Percentiles rank a stretch among this genome's conserved stretches.
Evolutionary conservation across 169 alveolate genomes (phyloP).

Genomic region (Eimeria brunetti): DNA sequence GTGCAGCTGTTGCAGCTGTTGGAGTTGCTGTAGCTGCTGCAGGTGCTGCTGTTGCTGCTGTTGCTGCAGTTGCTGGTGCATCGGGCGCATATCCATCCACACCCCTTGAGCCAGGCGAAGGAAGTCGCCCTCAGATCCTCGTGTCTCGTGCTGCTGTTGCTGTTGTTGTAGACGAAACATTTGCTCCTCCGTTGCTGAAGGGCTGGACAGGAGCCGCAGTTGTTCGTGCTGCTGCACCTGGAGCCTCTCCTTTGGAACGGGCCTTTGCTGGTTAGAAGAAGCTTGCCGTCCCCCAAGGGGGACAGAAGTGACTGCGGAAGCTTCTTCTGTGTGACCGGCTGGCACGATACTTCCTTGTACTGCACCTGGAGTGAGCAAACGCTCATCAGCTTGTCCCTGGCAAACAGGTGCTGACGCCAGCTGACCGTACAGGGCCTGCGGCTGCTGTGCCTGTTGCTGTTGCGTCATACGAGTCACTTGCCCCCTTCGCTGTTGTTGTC

Average conservation of each 20-base stretch:
- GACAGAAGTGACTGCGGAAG: not conserved
- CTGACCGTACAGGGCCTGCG: constrained; percentile 19
- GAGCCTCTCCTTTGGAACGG: constrained; percentile 9
- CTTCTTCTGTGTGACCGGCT: not conserved
- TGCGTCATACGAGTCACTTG: constrained; percentile 39
- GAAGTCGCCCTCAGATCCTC: constrained; percentile 5
- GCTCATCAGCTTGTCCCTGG: constrained; percentile 7
- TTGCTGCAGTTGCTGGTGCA: constrained; percentile 42
- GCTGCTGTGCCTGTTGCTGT: constrained; percentile 44
- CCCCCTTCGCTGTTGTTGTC: constrained; percentile 34
- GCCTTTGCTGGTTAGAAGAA: constrained; percentile 24
- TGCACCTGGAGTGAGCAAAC: not conserved
- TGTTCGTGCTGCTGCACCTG: constrained; percentile 28
- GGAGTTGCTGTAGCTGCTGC: constrained; percentile 40
- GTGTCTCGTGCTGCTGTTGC: constrained; percentile 18
- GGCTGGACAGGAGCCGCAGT: not conserved
- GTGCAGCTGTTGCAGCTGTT: constrained; percentile 39
- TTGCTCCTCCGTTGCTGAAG: not conserved
- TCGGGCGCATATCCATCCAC: constrained; percentile 51
- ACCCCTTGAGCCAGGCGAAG: constrained; percentile 48
- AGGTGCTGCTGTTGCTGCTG: constrained; percentile 54
- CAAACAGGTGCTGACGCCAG: constrained; percentile 16
- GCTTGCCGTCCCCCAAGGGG: constrained; percentile 4
- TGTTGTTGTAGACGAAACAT: not conserved
- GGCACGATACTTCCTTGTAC: not conserved